Conservation (phyloP, 1,284 basidiomycete genomes). For the Ustilago tritici region DNA sequence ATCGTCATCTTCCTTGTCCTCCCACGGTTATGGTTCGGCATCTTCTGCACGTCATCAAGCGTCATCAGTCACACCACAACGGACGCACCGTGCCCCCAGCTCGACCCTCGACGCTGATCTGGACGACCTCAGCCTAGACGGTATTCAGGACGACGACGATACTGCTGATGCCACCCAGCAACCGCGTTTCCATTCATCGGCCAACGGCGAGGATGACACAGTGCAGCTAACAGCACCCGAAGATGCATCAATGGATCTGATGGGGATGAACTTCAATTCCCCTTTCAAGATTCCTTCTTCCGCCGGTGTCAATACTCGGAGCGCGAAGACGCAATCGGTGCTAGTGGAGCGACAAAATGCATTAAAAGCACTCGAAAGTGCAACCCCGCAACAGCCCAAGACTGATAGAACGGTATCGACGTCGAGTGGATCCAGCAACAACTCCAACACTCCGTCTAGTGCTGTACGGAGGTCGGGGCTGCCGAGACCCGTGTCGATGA, state of each 20-base stretch:
- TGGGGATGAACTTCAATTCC: slow-evolving; percentile 53
- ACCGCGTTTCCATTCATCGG: background rate
- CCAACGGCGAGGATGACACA: slow-evolving; percentile 47
- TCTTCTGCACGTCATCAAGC: slow-evolving; percentile 21
- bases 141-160: slow-evolving; percentile 24
- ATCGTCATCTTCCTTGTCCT: slow-evolving; percentile 43
- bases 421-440: slow-evolving; percentile 26
- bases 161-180: slow-evolving; percentile 38
- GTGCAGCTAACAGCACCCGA: slow-evolving; percentile 44
- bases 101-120: slow-evolving; percentile 24
- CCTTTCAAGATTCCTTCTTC: slow-evolving; percentile 42
- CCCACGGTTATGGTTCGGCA: slow-evolving; percentile 32
- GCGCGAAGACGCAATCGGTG: slow-evolving; percentile 21
- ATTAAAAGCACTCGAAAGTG: background rate
- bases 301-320: background rate
- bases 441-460: slow-evolving; percentile 3
- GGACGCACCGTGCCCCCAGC: background rate
- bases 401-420: slow-evolving; percentile 25
- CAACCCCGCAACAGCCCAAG: slow-evolving; percentile 12
- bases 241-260: slow-evolving; percentile 59
- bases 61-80: slow-evolving; percentile 12
- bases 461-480: slow-evolving; percentile 34
- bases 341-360: slow-evolving; percentile 24
- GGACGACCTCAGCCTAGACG: slow-evolving; percentile 22
- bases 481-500: slow-evolving; percentile 55